Base-by-base conservation (phyloP, 106 monocot species). In the Dendrobium catenatum region DNA sequence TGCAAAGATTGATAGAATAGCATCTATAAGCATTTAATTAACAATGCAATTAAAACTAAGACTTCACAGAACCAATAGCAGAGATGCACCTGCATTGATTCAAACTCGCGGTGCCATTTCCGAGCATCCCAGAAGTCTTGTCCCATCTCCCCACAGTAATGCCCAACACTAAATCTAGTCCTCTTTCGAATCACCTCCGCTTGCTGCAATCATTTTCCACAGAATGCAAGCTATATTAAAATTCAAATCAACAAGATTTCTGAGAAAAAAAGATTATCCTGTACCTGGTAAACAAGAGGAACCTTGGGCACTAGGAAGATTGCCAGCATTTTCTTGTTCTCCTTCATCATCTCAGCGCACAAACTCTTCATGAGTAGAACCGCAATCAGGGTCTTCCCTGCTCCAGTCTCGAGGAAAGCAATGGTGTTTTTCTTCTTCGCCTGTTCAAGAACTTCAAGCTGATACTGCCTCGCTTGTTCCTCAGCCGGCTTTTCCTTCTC, bases 141-240 rank as follows among this genome's bases (percentile, higher is more conserved):
- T 24, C 95, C 99, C 93, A 95, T 99, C 86, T 99, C 99, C 9
- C 99, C 99, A 81, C 99, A 99, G 67, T 95, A 99, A 84, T 99
- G 99, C 15, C 99, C 99, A 26, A 99, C 99, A n/a, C 61, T 85
- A 78, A 83, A 95, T 0, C 91, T 90, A 67, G 99, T 99, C 72
- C 87, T 90, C 81, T 99, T 91, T 10, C 91, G 88, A 78, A 99
- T 99, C 77, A 99, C 99, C 33, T 99, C 99, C 0, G 99, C 95
- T 99, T 99, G 99, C 95, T 99, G 82, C 44, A 87, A 77, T 19
- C 54, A 48, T 47, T 79, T 47, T 68, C 16, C 59, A 58, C 31
- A 16, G 9, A 43, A 68, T 19, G 76, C 22, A 49, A 31, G n/a
- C 48, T 4, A 70, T 33, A 15, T 37, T 70, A 76, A 68, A 47